Evolutionary conservation across 352 stramenopile species (phyloP).

Genomic region (Pythium myriotylum): DNA sequence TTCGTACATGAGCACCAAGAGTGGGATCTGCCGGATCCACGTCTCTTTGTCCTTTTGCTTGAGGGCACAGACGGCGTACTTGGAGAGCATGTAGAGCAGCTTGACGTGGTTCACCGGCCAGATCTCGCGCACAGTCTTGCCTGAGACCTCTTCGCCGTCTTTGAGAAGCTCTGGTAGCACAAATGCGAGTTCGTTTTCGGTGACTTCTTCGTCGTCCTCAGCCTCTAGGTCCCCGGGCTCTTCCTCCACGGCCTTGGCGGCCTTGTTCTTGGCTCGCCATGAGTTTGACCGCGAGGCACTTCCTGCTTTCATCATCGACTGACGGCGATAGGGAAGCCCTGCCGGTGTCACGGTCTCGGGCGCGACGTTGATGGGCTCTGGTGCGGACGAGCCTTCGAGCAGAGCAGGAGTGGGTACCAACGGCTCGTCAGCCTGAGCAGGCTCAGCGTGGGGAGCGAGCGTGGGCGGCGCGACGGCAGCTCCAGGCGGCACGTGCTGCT

Average conservation of each 20-base stretch:
- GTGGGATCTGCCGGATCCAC: slow-evolving; percentile 93
- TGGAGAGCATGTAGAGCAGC: slow-evolving; percentile 78
- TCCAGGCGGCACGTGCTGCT: neutral
- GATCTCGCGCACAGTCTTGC: slow-evolving; percentile 42
- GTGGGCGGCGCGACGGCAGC: neutral
- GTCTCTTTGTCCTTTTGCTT: slow-evolving; percentile 87
- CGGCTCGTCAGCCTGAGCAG: neutral
- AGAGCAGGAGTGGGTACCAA: no score
- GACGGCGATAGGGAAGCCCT: slow-evolving; percentile 12
- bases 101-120: slow-evolving; percentile 60
- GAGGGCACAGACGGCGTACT: slow-evolving; percentile 83
- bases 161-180: slow-evolving; percentile 49
- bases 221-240: slow-evolving; percentile 1
- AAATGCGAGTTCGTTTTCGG: slow-evolving; percentile 48
- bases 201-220: neutral
- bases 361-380: neutral
- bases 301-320: slow-evolving; percentile 21
- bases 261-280: slow-evolving; percentile 21
- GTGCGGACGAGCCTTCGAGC: neutral
- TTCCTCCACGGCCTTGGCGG: slow-evolving; percentile 11
- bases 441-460: neutral
- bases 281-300: slow-evolving; percentile 14
- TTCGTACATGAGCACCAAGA: slow-evolving; percentile 91
- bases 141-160: slow-evolving; percentile 45
- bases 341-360: neutral